These are phyloP conservation scores for Moricandia arvensis DNA, from an alignment of 345 rosid genomes.

Conservation along the genomic window DNA sequence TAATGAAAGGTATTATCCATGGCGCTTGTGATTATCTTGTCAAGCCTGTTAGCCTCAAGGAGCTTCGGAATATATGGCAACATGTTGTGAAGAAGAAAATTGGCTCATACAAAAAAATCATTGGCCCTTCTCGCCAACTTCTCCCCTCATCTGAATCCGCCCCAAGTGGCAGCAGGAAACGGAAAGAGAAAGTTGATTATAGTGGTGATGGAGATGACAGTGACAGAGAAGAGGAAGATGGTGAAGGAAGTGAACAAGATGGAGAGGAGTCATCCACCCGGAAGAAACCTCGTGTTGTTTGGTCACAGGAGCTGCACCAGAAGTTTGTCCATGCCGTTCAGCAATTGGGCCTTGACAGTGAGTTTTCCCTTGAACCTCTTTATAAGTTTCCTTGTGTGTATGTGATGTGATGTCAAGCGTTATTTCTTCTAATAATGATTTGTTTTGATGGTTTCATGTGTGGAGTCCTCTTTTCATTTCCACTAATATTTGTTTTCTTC, in stretches of 20 bases:
- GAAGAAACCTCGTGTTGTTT: conserved; percentile 93
- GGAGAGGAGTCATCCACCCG: conserved; percentile 57
- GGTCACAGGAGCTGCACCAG: conserved; percentile 81
- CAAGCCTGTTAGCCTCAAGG: conserved; percentile 82
- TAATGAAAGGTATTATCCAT: conserved; percentile 56
- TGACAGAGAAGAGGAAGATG: conserved; percentile 70
- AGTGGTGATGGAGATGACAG: conserved; percentile 34
- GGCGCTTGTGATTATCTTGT: conserved; percentile 89
- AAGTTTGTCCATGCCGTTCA: conserved; percentile 86
- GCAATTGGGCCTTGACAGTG: conserved; percentile 83
- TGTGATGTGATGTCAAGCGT: not conserved
- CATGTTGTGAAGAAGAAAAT: conserved; percentile 49
- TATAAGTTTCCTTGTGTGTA: not conserved
- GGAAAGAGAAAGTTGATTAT: conserved; percentile 48
- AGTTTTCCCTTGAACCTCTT: conserved; percentile 36
- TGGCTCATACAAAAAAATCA: conserved; percentile 29
- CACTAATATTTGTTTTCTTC: conserved; percentile 3
- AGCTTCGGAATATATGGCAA: conserved; percentile 53
- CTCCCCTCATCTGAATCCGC: not conserved
- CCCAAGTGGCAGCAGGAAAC: conserved; percentile 41
- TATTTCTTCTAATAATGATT: too few species aligned
- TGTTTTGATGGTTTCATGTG: not conserved
- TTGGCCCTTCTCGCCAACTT: conserved; percentile 27
- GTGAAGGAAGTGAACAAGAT: conserved; percentile 58
- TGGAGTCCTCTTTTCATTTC: not conserved